Percentiles rank a stretch among this genome's conserved stretches.
Conservation (phyloP, 257 asterid species). For the Solanum chiquidenum region DNA sequence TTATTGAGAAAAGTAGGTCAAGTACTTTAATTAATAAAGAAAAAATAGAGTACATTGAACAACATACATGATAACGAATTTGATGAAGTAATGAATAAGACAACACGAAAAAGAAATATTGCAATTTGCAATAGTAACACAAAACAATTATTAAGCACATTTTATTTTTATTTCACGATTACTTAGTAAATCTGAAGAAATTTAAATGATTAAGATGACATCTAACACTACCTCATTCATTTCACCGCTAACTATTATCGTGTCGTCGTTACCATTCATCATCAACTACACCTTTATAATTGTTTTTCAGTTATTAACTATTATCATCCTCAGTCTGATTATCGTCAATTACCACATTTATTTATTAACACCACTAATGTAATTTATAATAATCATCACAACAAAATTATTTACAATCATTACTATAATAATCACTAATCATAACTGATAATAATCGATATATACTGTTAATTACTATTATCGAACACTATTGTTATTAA, state of each 20-base stretch:
- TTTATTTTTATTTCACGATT: background rate
- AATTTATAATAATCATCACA: no score
- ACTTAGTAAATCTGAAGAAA: background rate
- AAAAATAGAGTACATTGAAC: background rate
- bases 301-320: background rate
- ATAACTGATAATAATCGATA: no score
- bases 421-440: background rate
- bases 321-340: background rate
- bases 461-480: background rate
- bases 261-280: background rate
- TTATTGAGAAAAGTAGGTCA: background rate
- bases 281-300: background rate
- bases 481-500: no score
- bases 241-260: background rate
- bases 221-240: background rate
- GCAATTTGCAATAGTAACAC: background rate
- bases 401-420: no score
- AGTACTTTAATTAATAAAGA: background rate
- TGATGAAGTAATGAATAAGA: background rate
- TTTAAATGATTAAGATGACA: background rate
- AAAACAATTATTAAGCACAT: background rate
- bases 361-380: background rate
- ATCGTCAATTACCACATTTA: background rate
- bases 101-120: background rate
- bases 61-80: background rate